Conservation (phyloP, 768 basidiomycete genomes). For the Boletales sp. region DNA sequence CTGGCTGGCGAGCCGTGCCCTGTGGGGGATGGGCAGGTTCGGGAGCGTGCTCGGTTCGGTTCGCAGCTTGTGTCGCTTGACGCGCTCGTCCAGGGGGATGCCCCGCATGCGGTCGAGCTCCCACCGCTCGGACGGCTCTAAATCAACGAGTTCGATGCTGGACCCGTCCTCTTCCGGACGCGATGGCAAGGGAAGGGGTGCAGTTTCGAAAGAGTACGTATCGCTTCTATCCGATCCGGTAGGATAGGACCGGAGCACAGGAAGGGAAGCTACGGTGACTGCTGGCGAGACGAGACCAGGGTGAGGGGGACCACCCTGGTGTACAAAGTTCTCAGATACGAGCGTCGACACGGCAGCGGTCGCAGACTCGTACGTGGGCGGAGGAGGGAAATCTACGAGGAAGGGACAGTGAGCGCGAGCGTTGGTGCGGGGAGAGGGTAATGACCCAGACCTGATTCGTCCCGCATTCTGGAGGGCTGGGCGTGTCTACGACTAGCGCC, state of each 20-base stretch:
- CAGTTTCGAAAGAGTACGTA: constrained; percentile 18
- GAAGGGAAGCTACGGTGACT: constrained; percentile 25
- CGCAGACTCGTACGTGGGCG: constrained; percentile 66
- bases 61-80: constrained; percentile 34
- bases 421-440: neutral
- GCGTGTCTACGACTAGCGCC: constrained; percentile 25
- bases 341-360: constrained; percentile 38
- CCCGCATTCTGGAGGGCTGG: constrained; percentile 23
- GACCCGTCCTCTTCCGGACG: constrained; percentile 46
- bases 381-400: constrained; percentile 62
- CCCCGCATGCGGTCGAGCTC: constrained; percentile 44
- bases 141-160: constrained; percentile 50
- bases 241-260: constrained; percentile 9
- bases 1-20: constrained; percentile 29
- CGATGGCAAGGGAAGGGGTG: constrained; percentile 14
- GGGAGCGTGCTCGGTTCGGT: constrained; percentile 24
- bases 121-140: constrained; percentile 42
- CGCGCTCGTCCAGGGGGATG: constrained; percentile 40
- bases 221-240: constrained; percentile 23
- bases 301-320: constrained; percentile 24
- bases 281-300: constrained; percentile 22
- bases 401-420: constrained; percentile 16
- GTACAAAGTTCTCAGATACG: constrained; percentile 39
- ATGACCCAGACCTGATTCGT: constrained; percentile 30
- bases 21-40: constrained; percentile 22